Evolutionary conservation across 2,329 filamentous ascomycete genomes (phyloP), one percentile per base, ranked within the genome.

Genomic region (Hypoxylon sp.): DNA sequence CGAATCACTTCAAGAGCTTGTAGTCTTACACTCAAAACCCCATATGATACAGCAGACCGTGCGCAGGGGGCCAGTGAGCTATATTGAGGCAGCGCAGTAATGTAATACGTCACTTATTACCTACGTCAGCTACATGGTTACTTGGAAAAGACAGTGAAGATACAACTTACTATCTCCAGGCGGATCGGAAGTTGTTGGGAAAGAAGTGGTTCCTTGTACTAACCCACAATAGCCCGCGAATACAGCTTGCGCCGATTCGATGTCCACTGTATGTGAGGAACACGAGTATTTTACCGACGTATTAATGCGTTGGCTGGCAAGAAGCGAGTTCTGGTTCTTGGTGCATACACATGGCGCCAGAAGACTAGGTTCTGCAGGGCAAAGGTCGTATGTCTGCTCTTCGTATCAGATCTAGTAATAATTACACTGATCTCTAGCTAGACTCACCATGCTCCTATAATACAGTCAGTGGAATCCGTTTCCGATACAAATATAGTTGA

Each of bases 211-310:
- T 59, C 85, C 86, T 11, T 81, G 70, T 48, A 82, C 82, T 73
- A 88, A 80, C 22, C 79, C 80, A 71, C 86, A 88, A 72, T 87
- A 88, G 2, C 84, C 85, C 0, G 80, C 75, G 66, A 86, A 87
- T 62, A 88, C 82, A 5, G 78, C 80, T 62, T 85, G 82, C 1
- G 85, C 86, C 0, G 84, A 85, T 0, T 81, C 79, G 14, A 86
- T 77, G 65, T 85, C 83, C 31, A 80, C 84, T 5, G 81, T 81
- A 46, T 83, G 80, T 35, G 84, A 83, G 2, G 81, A 80, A 74
- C 86, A 88, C 0, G 77, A 81, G 1, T 75, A 79, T 54, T 80
- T 81, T 29, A 84, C 84, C 3, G 79, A 79, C 0, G 77, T 78
- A 64, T 80, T 83, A 63, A 88, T 82, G 5, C 74, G 71, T 50